These are phyloP conservation scores for Mucor saturninus DNA, from an alignment of 371 early-diverging fungal genomes.

Conservation along the genomic window DNA sequence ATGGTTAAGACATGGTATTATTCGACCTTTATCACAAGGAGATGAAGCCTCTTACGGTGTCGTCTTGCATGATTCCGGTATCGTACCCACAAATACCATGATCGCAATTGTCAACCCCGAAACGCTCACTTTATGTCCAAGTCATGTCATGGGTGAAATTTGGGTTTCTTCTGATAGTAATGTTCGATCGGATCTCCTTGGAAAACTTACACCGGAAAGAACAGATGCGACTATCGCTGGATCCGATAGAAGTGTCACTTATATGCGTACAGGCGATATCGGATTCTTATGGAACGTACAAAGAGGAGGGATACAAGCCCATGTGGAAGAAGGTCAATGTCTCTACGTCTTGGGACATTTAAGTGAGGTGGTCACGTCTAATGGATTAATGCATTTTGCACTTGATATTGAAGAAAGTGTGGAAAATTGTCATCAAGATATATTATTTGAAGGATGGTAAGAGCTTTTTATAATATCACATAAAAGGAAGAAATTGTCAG, in stretches of 20 bases:
- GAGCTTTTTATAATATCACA: conserved; percentile 1
- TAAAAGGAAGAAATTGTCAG: background rate
- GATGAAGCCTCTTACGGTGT: conserved; percentile 56
- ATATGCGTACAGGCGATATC: conserved; percentile 81
- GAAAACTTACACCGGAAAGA: conserved; percentile 14
- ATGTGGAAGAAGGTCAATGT: conserved; percentile 64
- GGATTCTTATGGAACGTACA: conserved; percentile 76
- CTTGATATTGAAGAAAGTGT: conserved; percentile 75
- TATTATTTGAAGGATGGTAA: conserved; percentile 63
- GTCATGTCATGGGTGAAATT: conserved; percentile 81
- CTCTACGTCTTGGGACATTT: conserved; percentile 78
- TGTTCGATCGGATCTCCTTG: conserved; percentile 44
- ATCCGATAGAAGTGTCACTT: conserved; percentile 61
- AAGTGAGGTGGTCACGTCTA: conserved; percentile 66
- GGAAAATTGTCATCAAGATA: conserved; percentile 58
- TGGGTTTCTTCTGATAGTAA: conserved; percentile 81
- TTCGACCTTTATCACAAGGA: conserved; percentile 55
- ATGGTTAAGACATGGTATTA: conserved; percentile 65
- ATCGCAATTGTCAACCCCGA: conserved; percentile 84
- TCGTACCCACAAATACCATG: conserved; percentile 73
- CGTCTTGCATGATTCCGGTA: conserved; percentile 80
- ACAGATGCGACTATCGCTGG: conserved; percentile 59
- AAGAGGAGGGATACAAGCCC: conserved; percentile 31
- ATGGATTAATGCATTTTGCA: conserved; percentile 72
- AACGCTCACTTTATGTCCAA: conserved; percentile 61